phyloP scores from a whole-genome alignment of 345 rosid species.

The Acer saccharum region DNA sequence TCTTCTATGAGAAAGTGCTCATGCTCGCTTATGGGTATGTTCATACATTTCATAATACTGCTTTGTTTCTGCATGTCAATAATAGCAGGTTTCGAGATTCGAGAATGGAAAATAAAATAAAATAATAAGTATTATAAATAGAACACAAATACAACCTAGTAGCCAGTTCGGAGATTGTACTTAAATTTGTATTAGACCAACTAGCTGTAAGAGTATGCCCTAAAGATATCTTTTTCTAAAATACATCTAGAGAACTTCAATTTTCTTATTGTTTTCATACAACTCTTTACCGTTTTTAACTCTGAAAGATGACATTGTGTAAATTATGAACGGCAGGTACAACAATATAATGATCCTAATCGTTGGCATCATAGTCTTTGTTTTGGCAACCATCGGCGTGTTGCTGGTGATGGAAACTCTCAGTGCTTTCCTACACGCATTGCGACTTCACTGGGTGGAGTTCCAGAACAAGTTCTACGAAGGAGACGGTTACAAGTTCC shows the following conservation, averaged over 20 bases:
- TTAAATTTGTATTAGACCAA: not conserved
- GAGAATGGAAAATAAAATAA: not conserved
- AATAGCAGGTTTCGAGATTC: not conserved
- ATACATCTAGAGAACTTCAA: not conserved
- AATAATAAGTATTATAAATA: not conserved
- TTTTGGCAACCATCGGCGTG: conserved; percentile 88
- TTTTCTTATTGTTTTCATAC: not conserved
- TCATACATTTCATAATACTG: not conserved
- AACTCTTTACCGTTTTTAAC: not conserved
- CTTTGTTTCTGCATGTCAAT: not conserved
- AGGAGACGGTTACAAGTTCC: conserved; percentile 91
- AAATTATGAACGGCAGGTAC: conserved; percentile 44
- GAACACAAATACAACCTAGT: not conserved
- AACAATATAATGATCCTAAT: conserved; percentile 71
- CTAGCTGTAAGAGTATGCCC: not conserved
- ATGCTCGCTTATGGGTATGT: conserved; percentile 88
- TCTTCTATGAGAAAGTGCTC: conserved; percentile 97
- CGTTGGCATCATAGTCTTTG: conserved; percentile 68
- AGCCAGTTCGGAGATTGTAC: not conserved
- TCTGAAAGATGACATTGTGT: conserved; percentile 8
- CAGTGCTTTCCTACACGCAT: conserved; percentile 91
- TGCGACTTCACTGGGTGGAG: conserved; percentile 99
- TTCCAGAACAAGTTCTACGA: conserved; percentile 96
- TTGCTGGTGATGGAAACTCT: conserved; percentile 97
- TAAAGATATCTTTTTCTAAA: not conserved